phyloP scores from a whole-genome alignment of 768 basidiomycete genomes.

The Mycena maculata region DNA sequence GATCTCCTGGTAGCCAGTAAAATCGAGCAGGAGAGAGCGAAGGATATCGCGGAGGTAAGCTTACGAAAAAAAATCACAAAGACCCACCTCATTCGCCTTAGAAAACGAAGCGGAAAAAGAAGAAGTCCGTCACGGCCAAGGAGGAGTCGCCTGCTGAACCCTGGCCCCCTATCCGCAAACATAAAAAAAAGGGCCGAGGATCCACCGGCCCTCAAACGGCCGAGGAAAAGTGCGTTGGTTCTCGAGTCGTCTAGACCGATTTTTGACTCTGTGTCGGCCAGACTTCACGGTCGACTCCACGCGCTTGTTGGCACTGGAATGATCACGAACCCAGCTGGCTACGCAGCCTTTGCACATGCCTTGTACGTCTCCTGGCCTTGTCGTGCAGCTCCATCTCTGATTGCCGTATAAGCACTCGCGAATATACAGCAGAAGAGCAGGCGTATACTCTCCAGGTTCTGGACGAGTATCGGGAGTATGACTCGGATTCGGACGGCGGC shows the following conservation, averaged over 20 bases:
- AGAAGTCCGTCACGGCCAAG: conserved; percentile 8
- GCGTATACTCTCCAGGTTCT: conserved; percentile 54
- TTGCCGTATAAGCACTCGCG: conserved; percentile 48
- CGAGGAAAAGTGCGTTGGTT: conserved; percentile 52
- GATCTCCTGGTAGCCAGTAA: conserved; percentile 74
- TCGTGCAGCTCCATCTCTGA: conserved; percentile 18
- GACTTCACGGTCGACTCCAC: conserved; percentile 64
- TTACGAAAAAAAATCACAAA: background rate
- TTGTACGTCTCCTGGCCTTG: conserved; percentile 62
- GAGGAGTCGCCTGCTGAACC: background rate
- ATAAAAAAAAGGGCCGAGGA: background rate
- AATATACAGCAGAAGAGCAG: conserved; percentile 53
- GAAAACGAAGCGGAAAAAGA: conserved; percentile 47
- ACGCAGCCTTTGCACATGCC: conserved; percentile 68
- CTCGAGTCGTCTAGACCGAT: background rate
- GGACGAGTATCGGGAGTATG: conserved; percentile 44
- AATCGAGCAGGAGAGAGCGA: conserved; percentile 74
- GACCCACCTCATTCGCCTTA: conserved; percentile 19
- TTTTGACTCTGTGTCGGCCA: conserved; percentile 40
- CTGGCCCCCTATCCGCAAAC: conserved; percentile 22
- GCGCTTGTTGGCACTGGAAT: conserved; percentile 74
- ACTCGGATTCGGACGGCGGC: background rate
- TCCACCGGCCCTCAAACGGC: background rate
- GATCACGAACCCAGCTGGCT: conserved; percentile 62
- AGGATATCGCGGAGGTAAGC: conserved; percentile 62